These are phyloP conservation scores for Lyophyllum decastes DNA, from an alignment of 768 basidiomycete genomes.

Conservation along the genomic window DNA sequence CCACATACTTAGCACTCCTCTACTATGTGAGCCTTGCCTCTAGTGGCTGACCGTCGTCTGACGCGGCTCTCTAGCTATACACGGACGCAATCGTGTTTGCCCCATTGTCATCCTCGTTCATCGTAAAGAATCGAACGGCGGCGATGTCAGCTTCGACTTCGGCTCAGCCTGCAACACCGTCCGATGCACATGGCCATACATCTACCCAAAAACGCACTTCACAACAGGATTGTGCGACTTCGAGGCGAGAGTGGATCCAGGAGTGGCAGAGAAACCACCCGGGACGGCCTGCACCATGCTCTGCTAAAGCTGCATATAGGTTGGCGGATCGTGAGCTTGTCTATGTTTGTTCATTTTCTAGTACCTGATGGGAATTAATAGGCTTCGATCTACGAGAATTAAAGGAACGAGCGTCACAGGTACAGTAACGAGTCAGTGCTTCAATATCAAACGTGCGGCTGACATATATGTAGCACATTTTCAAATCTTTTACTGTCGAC, in stretches of 20 bases:
- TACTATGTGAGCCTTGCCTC: constrained; percentile 65
- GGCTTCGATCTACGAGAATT: constrained; percentile 73
- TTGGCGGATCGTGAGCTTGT: constrained; percentile 73
- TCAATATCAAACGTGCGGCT: background rate
- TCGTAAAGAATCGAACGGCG: constrained; percentile 27
- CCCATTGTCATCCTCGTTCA: constrained; percentile 75
- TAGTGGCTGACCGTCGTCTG: background rate
- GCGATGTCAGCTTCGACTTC: constrained; percentile 21
- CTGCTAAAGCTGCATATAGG: constrained; percentile 82
- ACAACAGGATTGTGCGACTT: constrained; percentile 25
- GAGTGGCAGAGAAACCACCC: constrained; percentile 66
- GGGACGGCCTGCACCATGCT: constrained; percentile 66
- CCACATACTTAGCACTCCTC: constrained; percentile 49
- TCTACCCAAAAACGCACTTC: constrained; percentile 19
- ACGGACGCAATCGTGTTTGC: constrained; percentile 86
- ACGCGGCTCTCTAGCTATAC: constrained; percentile 59
- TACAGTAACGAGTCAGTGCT: constrained; percentile 11
- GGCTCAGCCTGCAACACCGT: constrained; percentile 25
- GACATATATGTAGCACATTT: constrained; percentile 58
- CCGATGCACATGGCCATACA: constrained; percentile 29
- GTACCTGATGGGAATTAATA: background rate
- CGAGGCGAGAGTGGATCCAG: constrained; percentile 67
- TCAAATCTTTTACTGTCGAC: constrained; percentile 70
- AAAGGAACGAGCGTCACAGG: constrained; percentile 69
- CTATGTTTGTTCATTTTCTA: background rate